These are phyloP conservation scores for Coemansia sp. DNA, from an alignment of 192 early-diverging fungal species.

Conservation along the genomic window DNA sequence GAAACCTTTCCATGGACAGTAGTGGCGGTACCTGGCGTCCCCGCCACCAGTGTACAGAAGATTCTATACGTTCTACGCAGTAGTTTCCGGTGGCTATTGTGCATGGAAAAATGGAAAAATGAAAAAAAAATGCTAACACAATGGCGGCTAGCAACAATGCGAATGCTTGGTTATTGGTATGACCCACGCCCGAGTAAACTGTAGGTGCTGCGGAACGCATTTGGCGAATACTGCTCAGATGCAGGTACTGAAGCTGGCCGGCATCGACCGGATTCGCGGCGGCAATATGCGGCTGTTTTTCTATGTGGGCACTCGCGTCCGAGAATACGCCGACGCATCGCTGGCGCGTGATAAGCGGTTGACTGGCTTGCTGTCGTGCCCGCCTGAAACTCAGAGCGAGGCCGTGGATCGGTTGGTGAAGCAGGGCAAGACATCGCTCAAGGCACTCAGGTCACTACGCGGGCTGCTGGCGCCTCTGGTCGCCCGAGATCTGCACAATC, in stretches of 20 bases:
- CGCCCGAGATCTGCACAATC: conserved; percentile 12
- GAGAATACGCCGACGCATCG: conserved; percentile 14
- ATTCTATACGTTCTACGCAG: neutral
- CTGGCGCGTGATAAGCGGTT: conserved; percentile 15
- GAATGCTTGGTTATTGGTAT: neutral
- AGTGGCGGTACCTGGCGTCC: neutral
- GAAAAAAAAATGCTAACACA: neutral
- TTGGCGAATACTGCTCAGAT: conserved; percentile 62
- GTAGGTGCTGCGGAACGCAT: conserved; percentile 76
- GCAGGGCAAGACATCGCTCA: conserved; percentile 12
- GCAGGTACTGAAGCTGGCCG: conserved; percentile 66
- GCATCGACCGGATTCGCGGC: conserved; percentile 67
- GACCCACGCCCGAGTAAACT: neutral
- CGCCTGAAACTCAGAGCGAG: conserved; percentile 19
- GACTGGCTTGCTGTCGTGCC: conserved; percentile 27
- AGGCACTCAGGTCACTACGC: conserved; percentile 17
- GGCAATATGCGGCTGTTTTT: conserved; percentile 71
- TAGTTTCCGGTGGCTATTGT: neutral
- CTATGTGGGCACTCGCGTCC: conserved; percentile 66
- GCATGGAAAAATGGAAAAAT: too few species aligned
- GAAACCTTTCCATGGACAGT: conserved; percentile 3
- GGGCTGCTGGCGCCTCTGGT: conserved; percentile 20
- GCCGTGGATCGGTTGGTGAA: conserved; percentile 21
- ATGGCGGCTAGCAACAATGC: neutral
- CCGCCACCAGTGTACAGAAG: neutral